These are phyloP conservation scores for Hylodesmum podocarpum DNA, from an alignment of 306 rosid species.

Conservation along the genomic window DNA sequence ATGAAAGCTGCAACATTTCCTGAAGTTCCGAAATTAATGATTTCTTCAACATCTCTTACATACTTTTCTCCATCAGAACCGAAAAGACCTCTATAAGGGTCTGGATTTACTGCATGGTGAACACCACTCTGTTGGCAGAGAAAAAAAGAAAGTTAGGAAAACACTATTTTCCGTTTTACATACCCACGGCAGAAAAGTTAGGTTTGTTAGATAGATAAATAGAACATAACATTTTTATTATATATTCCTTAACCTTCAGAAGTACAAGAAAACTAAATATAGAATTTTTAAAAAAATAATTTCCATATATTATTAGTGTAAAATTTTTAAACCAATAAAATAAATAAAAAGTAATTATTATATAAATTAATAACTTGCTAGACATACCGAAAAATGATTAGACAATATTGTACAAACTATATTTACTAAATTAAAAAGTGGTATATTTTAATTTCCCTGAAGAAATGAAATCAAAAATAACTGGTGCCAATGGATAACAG, in stretches of 20 bases:
- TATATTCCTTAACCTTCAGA: not conserved
- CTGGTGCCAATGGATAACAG: not conserved
- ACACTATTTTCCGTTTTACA: not conserved
- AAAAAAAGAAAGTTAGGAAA: not conserved
- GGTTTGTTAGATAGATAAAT: not conserved
- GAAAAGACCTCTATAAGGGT: constrained; percentile 90
- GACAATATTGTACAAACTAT: too few relatives aligned
- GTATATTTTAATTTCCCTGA: not conserved
- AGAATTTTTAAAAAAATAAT: not conserved
- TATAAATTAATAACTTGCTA: not conserved
- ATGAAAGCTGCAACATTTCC: constrained; percentile 87
- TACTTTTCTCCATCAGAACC: constrained; percentile 93
- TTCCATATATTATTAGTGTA: not conserved
- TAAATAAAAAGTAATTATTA: not conserved
- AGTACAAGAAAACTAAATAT: not conserved
- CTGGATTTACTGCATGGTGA: constrained; percentile 92
- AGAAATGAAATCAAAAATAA: not conserved
- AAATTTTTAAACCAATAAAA: too few relatives aligned
- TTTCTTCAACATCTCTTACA: constrained; percentile 80
- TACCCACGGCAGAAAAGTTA: not conserved
- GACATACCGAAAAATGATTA: not conserved
- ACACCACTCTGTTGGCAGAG: constrained; percentile 65
- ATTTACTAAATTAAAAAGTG: too few relatives aligned
- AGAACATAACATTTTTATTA: not conserved
- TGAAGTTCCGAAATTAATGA: constrained; percentile 83